These are phyloP conservation scores for Phaeotremella fagi DNA, from an alignment of 768 basidiomycete species.

Conservation along the genomic window DNA sequence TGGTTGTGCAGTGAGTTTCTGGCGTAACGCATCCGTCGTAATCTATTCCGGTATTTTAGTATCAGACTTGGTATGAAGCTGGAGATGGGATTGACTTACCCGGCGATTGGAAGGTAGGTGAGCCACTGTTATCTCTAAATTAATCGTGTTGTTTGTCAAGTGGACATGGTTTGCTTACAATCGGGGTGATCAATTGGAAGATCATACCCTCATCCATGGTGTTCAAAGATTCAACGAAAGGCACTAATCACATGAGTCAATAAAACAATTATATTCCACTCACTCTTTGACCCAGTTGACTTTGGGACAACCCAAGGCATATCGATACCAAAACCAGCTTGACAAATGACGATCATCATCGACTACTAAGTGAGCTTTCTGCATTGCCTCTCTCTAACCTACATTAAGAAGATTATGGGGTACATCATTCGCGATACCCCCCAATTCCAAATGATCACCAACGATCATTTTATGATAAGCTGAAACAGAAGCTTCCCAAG, in stretches of 20 bases:
- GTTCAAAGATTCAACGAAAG: background rate
- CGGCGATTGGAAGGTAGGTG: background rate
- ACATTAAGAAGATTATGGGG: constrained; percentile 13
- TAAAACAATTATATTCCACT: background rate
- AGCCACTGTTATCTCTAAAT: too few species aligned
- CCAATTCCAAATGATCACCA: constrained; percentile 8
- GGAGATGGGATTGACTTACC: background rate
- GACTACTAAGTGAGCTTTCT: background rate
- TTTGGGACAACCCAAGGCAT: constrained; percentile 16
- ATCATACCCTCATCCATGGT: background rate
- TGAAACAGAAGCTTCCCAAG: constrained; percentile 12
- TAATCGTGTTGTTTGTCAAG: too few species aligned
- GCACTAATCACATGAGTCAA: background rate
- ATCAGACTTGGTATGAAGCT: background rate
- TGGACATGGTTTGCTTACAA: background rate
- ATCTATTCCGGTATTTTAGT: background rate
- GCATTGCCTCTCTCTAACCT: background rate
- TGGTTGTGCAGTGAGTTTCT: background rate
- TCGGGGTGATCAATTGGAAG: background rate
- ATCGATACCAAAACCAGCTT: constrained; percentile 13
- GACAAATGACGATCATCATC: constrained; percentile 22
- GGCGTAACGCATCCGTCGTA: background rate
- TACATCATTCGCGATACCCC: constrained; percentile 10
- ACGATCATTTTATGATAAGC: constrained; percentile 8
- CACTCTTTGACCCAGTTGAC: constrained; percentile 3